Evolutionary conservation across 495 filamentous ascomycete genomes (phyloP), one percentile per base, ranked within the genome.

Genomic region (Penicillium ucsense): DNA sequence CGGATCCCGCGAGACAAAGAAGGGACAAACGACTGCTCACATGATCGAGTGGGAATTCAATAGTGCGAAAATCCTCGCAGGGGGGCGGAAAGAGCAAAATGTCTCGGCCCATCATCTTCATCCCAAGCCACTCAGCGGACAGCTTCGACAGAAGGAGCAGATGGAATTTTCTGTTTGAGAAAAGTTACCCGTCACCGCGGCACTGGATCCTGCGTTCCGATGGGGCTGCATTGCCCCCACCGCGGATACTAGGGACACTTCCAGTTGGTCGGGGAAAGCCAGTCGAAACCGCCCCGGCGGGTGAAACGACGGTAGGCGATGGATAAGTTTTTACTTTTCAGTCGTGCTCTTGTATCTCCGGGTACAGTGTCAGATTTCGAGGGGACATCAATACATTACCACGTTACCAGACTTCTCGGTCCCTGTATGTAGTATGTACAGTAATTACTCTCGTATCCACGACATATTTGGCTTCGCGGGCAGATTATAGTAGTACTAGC

Each of bases 201-300:
- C 65, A 65, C 56, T 60, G 62, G 65, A 58, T 60, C 53, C 43
- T 55, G 54, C 55, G 51, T 67, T 64, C 66, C 64, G 66, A 54
- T 64, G 54, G 54, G 47, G 50, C 41, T 43, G 41, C 53, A 36
- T 60, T 30, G 57, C 57, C 57, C 57, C 57, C 46, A 36, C 49
- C 47, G 53, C 43, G 41, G 41, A 38, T 32, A 8, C 31, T 32
- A 33, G 52, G 47, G 51, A 53, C 41, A 27, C 34, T 52, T 59
- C 59, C 58, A 37, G 53, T 61, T 61, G 47, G 59, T 48, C 46
- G 49, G 45, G 39, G 48, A 37, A 43, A 48, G 47, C 9, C 40
- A 38, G 28, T 6, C 46, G 38, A 35, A 42, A 53, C 45, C 47
- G 20, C 20, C 20, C 20, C 20, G 20, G 20, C 20, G 51, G 41